phyloP scores from a whole-genome alignment of 2,329 filamentous ascomycete genomes.

The Diaporthe eres region DNA sequence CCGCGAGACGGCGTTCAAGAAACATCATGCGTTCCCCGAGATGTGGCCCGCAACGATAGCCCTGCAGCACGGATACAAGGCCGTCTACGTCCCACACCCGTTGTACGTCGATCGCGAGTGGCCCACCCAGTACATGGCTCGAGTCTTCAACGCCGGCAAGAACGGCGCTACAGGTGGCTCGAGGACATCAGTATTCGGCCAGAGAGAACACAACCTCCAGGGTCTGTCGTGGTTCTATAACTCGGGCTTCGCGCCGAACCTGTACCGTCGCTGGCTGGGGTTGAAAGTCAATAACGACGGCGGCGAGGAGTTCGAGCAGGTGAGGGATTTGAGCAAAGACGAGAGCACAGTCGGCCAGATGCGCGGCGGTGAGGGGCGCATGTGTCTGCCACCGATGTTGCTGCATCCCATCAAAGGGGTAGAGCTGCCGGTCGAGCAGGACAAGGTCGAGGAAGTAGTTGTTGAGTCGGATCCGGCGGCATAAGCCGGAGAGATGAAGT shows the following conservation, averaged over 20 bases:
- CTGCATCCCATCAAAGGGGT: slow-evolving; percentile 90
- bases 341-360: slow-evolving; percentile 64
- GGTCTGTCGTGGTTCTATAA: slow-evolving; percentile 96
- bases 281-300: slow-evolving; percentile 84
- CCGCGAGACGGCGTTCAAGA: slow-evolving; percentile 85
- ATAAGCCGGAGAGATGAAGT: slow-evolving; percentile 44
- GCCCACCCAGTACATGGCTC: slow-evolving; percentile 83
- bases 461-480: slow-evolving; percentile 66
- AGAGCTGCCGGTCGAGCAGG: slow-evolving; percentile 73
- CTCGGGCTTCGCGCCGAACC: slow-evolving; percentile 81
- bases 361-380: slow-evolving; percentile 81
- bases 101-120: slow-evolving; percentile 90
- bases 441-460: slow-evolving; percentile 60
- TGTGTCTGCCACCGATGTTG: slow-evolving; percentile 92
- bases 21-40: slow-evolving; percentile 93
- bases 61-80: slow-evolving; percentile 93
- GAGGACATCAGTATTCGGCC: slow-evolving; percentile 81
- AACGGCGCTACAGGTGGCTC: slow-evolving; percentile 83
- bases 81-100: slow-evolving; percentile 90
- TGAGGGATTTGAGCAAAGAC: slow-evolving; percentile 65
- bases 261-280: slow-evolving; percentile 91
- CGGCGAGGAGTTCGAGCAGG: slow-evolving; percentile 81
- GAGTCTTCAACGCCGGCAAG: slow-evolving; percentile 83
- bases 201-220: slow-evolving; percentile 89
- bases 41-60: slow-evolving; percentile 95